Evolutionary conservation across 2,329 filamentous ascomycete species (phyloP).

Genomic region (Tolypocladium guangdongense): DNA sequence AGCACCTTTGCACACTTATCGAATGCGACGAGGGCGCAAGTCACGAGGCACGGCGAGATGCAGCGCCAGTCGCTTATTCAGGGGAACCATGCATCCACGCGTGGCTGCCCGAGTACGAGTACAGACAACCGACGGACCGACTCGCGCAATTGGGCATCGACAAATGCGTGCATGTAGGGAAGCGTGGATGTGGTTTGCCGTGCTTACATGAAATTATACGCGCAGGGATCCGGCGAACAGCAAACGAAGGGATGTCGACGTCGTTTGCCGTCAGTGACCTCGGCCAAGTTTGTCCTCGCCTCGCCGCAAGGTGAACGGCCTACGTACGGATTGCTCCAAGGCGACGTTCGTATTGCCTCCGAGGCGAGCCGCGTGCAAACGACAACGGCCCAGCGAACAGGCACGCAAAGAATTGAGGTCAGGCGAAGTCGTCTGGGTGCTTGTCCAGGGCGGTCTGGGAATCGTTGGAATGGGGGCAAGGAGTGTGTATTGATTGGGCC

Average conservation of each 20-base stretch:
- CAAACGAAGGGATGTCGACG: neutral
- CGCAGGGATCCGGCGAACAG: neutral
- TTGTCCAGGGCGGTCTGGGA: neutral
- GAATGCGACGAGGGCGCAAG: neutral
- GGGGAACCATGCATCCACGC: neutral
- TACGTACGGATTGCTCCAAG: neutral
- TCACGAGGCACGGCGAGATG: neutral
- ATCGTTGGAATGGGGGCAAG: neutral
- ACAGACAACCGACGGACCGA: neutral
- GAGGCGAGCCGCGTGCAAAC: neutral
- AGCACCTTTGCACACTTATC: neutral
- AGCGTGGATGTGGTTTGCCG: neutral
- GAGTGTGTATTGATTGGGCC: constrained; percentile 1
- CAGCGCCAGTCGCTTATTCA: neutral
- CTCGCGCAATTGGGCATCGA: neutral
- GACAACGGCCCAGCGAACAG: neutral
- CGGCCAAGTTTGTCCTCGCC: neutral
- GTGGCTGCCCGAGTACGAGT: constrained; percentile 1
- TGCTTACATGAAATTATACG: constrained; percentile 2
- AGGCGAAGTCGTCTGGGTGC: neutral
- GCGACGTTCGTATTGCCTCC: neutral
- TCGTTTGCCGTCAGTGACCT: constrained; percentile 1
- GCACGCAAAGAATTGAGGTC: neutral
- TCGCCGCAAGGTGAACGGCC: neutral
- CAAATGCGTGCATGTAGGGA: neutral